Evolutionary conservation across 1,284 basidiomycete genomes (phyloP), one percentile per base, ranked within the genome.

Genomic region (Rhodotorula sp.): DNA sequence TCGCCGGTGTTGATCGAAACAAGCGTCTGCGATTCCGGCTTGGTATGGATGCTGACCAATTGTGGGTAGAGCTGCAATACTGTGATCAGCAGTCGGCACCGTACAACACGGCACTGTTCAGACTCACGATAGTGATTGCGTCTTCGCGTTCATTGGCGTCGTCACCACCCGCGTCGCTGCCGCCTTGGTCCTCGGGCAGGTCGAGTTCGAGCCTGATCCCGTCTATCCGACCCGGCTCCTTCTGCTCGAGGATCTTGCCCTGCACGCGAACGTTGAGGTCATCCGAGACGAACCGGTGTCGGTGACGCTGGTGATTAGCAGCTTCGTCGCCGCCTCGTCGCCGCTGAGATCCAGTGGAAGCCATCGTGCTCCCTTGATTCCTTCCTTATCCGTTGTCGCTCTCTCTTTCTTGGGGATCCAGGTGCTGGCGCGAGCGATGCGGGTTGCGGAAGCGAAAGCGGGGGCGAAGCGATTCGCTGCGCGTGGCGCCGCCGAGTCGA

Each of bases 91-190:
- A 37, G 33, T 37, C 33, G 33, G 22, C 22, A 24, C 29, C 22
- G 46, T n/a, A 12, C 6, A n/a, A 18, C 30, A 10, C 22, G 22
- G 22, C 30, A 14, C 3, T 17, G 15, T n/a, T 1, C 26, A 20
- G 22, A 67, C 74, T 46, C 30, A 75, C 74, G 37, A 75, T 62
- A 29, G 70, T 53, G 14, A 75, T 56, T 14, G 66, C 68, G 5
- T 61, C 60, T 7, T 26, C 15, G 53, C 18, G n/a, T 15, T 58
- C 37, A 1, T 20, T 3, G 33, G 33, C 37, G 37, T 42, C 37
- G 37, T 42, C 37, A 12, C 10, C 37, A 10, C 37, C 37, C 37
- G 37, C 37, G 12, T 42, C 37, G 37, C n/a, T n/a, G n/a, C 33
- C 33, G 33, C 37, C 37, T 42, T 42, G 10, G 37, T 42, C 37